These are phyloP conservation scores for Diaporthe longicolla DNA, from an alignment of 2,329 filamentous ascomycete species.

Conservation along the genomic window DNA sequence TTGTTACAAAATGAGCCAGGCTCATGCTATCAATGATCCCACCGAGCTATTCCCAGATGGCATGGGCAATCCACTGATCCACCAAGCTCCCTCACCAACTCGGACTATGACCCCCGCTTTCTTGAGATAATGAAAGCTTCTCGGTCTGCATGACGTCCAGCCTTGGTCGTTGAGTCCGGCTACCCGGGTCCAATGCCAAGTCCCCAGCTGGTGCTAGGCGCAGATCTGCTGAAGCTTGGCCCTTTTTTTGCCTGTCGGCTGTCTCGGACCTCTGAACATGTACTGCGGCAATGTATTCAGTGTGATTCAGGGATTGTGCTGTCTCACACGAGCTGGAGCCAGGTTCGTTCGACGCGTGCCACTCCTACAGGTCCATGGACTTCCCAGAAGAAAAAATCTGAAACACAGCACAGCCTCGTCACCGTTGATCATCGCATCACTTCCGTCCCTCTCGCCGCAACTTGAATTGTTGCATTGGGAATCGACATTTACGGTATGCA, in stretches of 20 bases:
- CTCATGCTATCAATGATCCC: conserved; percentile 3
- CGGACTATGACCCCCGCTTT: conserved; percentile 4
- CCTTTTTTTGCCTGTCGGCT: conserved; percentile 23
- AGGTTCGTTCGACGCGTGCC: neutral
- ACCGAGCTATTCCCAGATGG: neutral
- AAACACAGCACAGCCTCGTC: conserved; percentile 30
- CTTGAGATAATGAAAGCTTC: conserved; percentile 7
- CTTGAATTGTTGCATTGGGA: neutral
- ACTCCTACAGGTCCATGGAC: conserved; percentile 10
- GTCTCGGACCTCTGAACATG: conserved; percentile 20
- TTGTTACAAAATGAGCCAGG: neutral
- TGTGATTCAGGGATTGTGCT: neutral
- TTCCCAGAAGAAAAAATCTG: conserved; percentile 9
- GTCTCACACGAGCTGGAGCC: conserved; percentile 10
- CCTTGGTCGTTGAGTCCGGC: conserved; percentile 24
- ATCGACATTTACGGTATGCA: neutral
- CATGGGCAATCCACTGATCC: conserved; percentile 5
- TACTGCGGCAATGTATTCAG: neutral
- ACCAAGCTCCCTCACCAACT: conserved; percentile 3
- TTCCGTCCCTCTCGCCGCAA: neutral
- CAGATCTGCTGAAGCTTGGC: conserved; percentile 35
- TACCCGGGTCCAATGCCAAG: conserved; percentile 29
- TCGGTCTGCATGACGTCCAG: neutral
- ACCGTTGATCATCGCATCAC: conserved; percentile 25
- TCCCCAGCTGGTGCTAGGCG: conserved; percentile 28